Base-by-base conservation (phyloP, 768 basidiomycete genomes). In the Agaricus blazei region DNA sequence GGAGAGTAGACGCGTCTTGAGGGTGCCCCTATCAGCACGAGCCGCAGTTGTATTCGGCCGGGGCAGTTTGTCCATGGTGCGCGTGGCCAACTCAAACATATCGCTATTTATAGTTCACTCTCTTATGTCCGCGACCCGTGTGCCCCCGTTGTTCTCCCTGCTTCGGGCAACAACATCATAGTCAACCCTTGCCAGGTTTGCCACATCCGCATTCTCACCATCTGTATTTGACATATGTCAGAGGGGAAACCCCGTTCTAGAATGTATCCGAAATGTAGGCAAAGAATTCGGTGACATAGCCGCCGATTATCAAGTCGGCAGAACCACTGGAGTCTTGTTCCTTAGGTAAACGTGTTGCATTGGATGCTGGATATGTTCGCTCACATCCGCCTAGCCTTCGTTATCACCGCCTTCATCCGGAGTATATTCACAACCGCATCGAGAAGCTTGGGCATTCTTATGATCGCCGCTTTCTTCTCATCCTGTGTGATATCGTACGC, bases 381-480 rank as follows among this genome's bases (percentile, higher is more conserved):
- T 44, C 11, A 23, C 56, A 23, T 55, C 15, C 15, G 8, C 31
- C 19, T 58, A 98, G 97, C 66, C 68, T 98, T 60, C 89, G 85
- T 64, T 98, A 98, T 62, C 95, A 98, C 64, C 88, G 95, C 49
- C 80, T 99, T 12, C 97, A 98, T 68, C 97, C 97, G 12, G 97
- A 98, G 69, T 99, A 99, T 67, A 87, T 99, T 54, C 91, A 93
- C 67, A 80, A 81, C 49, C 86, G 97, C 11, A 93, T 99, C 56
- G 88, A 93, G 63, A 87, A 85, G 61, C 82, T 99, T 19, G 90
- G 87, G 3, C 79, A 79, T 36, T 81, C 83, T 1, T 98, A 93
- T 68, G 88, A 80, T 58, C 78, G 98, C 14, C 75, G 97, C 46
- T 81, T 99, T 53, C 74, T 98, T 29, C 80, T 99, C 24, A 79